phyloP scores from a whole-genome alignment of 371 early-diverging fungal species.

The Zychaea mexicana region DNA sequence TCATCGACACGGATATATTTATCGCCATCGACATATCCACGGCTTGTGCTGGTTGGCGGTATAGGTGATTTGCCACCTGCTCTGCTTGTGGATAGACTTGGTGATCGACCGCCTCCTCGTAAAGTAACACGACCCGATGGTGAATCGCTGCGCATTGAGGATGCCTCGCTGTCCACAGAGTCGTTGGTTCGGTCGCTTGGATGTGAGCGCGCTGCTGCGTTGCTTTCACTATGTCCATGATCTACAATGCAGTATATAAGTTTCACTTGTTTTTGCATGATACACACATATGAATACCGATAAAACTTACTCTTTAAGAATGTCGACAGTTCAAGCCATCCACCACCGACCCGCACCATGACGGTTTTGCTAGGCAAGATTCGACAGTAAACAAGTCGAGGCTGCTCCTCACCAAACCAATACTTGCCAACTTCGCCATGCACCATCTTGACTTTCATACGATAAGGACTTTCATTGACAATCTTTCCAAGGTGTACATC shows the following conservation, averaged over 20 bases:
- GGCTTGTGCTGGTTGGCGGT: neutral
- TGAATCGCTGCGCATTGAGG: slow-evolving; percentile 28
- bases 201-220: neutral
- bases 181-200: slow-evolving; percentile 3
- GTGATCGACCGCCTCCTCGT: slow-evolving; percentile 27
- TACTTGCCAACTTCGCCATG: slow-evolving; percentile 67
- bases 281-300: neutral
- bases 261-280: neutral
- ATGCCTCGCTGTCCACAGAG: neutral
- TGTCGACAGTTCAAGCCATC: slow-evolving; percentile 66
- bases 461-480: slow-evolving; percentile 60
- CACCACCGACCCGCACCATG: slow-evolving; percentile 83
- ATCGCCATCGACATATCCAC: slow-evolving; percentile 47
- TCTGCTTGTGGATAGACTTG: neutral
- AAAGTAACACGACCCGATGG: slow-evolving; percentile 41
- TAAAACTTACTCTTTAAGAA: slow-evolving; percentile 52
- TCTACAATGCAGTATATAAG: slow-evolving; percentile 45
- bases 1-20: slow-evolving; percentile 46
- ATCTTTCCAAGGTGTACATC: slow-evolving; percentile 75
- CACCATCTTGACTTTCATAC: slow-evolving; percentile 52
- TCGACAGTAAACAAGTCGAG: slow-evolving; percentile 62
- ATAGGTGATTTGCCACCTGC: neutral
- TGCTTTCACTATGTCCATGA: neutral
- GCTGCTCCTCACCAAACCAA: slow-evolving; percentile 67
- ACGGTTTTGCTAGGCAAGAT: slow-evolving; percentile 67